A percentile compares a stretch with the other conserved stretches of the same genome.
Conservation (phyloP, 2,329 filamentous ascomycete species). For the Biscogniauxia mediterranea region DNA sequence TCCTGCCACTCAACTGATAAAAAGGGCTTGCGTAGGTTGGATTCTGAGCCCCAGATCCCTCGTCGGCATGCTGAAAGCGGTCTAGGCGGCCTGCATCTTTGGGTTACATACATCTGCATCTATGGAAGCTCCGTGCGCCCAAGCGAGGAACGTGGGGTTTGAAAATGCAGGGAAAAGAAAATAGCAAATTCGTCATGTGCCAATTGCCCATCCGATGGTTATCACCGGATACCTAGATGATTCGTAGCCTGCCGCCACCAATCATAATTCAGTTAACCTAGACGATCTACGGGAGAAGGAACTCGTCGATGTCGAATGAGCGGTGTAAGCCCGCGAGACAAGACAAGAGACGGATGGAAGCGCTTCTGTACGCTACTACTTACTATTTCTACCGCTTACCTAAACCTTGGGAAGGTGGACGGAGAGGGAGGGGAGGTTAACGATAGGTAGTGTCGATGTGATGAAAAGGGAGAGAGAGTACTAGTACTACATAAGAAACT, state of each 20-base stretch:
- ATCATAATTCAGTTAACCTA: conserved; percentile 9
- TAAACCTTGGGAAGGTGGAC: no score
- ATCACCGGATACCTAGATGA: conserved; percentile 13
- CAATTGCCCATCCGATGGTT: conserved; percentile 3
- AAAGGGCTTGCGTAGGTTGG: not conserved
- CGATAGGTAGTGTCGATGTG: not conserved
- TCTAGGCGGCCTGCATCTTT: not conserved
- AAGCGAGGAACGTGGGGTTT: conserved; percentile 1
- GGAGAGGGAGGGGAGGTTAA: no score
- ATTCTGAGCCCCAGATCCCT: not conserved
- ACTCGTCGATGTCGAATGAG: conserved; percentile 16
- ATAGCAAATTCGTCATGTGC: conserved; percentile 10
- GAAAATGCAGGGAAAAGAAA: conserved; percentile 5
- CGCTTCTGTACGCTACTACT: not conserved
- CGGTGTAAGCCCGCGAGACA: conserved; percentile 18
- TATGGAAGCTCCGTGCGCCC: not conserved
- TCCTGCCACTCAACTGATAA: not conserved
- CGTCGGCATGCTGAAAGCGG: not conserved
- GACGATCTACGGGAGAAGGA: not conserved
- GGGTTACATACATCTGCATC: not conserved
- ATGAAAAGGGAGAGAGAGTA: not conserved
- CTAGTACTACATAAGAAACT: no score
- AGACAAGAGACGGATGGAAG: not conserved
- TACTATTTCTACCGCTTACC: no score
- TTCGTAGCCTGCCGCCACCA: conserved; percentile 9